Conservation (phyloP, 2,329 filamentous ascomycete genomes). For the Apiospora rasikravindrae region DNA sequence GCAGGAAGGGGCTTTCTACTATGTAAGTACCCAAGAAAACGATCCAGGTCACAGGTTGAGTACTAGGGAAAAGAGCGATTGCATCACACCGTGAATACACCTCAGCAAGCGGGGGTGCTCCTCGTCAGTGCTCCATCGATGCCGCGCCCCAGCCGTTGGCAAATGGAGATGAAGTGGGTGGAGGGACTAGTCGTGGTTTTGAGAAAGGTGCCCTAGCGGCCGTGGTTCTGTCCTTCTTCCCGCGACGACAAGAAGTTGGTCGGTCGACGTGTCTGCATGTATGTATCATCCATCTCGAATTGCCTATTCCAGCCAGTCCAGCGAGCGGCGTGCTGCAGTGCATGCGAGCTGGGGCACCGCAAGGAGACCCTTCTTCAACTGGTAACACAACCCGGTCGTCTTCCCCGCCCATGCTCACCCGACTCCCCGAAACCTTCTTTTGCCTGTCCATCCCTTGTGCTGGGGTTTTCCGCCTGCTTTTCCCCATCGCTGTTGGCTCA, state of each 20-base stretch:
- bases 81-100: not conserved
- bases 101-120: not conserved
- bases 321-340: not conserved
- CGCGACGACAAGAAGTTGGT: not conserved
- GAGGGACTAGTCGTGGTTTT: not conserved
- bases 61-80: not conserved
- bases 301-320: not conserved
- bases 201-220: not conserved
- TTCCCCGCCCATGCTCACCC: not conserved
- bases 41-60: not conserved
- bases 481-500: not conserved
- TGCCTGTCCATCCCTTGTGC: not conserved
- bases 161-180: conserved; percentile 8
- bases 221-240: too few relatives aligned
- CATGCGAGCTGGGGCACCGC: not conserved
- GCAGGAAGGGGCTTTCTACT: not conserved
- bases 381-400: not conserved
- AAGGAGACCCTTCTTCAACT: not conserved
- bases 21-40: not conserved
- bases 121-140: not conserved
- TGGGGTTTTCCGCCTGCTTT: not conserved
- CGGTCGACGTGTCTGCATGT: too few relatives aligned
- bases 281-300: not conserved
- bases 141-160: conserved; percentile 9
- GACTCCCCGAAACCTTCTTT: not conserved